phyloP scores from a whole-genome alignment of 2,329 filamentous ascomycete genomes.

The Aspergillus awamori region DNA sequence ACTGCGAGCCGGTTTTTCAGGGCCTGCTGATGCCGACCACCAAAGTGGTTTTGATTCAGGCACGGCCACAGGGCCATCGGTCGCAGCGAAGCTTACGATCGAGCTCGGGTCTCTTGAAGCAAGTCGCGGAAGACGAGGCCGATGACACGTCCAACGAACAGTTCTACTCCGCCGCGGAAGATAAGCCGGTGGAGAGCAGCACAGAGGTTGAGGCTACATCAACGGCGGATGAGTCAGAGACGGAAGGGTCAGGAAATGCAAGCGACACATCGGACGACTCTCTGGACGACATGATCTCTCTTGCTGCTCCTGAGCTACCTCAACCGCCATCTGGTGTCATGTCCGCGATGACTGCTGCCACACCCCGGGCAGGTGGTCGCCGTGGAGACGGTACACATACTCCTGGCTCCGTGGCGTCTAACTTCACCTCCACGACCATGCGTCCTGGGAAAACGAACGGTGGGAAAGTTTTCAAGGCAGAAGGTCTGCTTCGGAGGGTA shows the following conservation, averaged over 20 bases:
- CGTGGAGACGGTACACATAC: conserved; percentile 75
- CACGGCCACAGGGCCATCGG: conserved; percentile 47
- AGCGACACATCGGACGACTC: conserved; percentile 90
- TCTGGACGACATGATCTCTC: conserved; percentile 88
- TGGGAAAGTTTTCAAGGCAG: conserved; percentile 81
- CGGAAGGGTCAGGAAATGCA: conserved; percentile 55
- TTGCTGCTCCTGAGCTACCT: conserved; percentile 76
- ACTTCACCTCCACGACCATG: conserved; percentile 80
- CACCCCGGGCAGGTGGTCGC: conserved; percentile 72
- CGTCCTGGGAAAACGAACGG: conserved; percentile 67
- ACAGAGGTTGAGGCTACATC: conserved; percentile 58
- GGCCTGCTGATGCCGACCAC: conserved; percentile 76
- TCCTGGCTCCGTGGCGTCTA: conserved; percentile 86
- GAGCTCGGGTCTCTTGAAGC: conserved; percentile 59
- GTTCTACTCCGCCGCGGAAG: conserved; percentile 90
- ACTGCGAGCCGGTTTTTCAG: conserved; percentile 94
- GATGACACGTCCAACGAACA: conserved; percentile 87
- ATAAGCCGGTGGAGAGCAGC: conserved; percentile 54
- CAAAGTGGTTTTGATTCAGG: conserved; percentile 74
- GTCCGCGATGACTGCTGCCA: conserved; percentile 78
- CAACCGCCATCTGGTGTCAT: conserved; percentile 77
- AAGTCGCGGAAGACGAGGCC: conserved; percentile 61
- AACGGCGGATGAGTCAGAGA: conserved; percentile 64
- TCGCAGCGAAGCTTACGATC: conserved; percentile 50
- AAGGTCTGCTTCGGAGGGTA: conserved; percentile 73